These are phyloP conservation scores for Onygena corvina DNA, from an alignment of 2,329 filamentous ascomycete genomes.

Conservation along the genomic window DNA sequence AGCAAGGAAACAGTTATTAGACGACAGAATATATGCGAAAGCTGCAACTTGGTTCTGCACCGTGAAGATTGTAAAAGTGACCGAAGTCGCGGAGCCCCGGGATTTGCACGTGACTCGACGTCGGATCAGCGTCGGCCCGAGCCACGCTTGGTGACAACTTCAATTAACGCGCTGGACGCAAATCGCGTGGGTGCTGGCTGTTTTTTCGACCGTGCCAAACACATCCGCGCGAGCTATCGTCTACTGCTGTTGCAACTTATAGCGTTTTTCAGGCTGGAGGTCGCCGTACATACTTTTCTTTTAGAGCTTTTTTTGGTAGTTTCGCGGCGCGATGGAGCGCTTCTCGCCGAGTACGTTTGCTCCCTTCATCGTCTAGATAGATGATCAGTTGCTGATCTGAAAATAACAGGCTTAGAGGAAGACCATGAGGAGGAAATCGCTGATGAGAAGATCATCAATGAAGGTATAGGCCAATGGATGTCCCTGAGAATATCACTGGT, in stretches of 20 bases:
- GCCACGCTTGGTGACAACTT: not conserved
- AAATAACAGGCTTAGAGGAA: conserved; percentile 19
- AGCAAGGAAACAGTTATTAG: not conserved
- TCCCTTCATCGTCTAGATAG: not conserved
- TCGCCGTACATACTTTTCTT: not conserved
- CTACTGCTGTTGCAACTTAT: not conserved
- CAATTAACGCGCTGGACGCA: conserved; percentile 4
- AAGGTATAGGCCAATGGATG: conserved; percentile 51
- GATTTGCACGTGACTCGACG: not conserved
- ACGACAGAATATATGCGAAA: too few species aligned
- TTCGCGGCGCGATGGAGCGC: conserved; percentile 2
- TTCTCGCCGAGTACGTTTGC: conserved; percentile 10
- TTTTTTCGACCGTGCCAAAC: not conserved
- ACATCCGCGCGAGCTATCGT: not conserved
- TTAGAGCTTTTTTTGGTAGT: not conserved
- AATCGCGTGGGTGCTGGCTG: too few species aligned
- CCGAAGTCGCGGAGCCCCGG: not conserved
- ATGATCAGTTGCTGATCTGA: not conserved
- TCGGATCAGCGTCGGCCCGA: not conserved
- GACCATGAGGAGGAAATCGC: conserved; percentile 59
- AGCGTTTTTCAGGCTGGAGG: not conserved
- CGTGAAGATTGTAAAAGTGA: too few species aligned
- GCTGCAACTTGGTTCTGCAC: too few species aligned
- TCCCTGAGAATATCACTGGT: not conserved
- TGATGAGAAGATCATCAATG: conserved; percentile 85